Evolutionary conservation across 495 filamentous ascomycete species (phyloP), one percentile per base, ranked within the genome.

Genomic region (Penicillium herquei): DNA sequence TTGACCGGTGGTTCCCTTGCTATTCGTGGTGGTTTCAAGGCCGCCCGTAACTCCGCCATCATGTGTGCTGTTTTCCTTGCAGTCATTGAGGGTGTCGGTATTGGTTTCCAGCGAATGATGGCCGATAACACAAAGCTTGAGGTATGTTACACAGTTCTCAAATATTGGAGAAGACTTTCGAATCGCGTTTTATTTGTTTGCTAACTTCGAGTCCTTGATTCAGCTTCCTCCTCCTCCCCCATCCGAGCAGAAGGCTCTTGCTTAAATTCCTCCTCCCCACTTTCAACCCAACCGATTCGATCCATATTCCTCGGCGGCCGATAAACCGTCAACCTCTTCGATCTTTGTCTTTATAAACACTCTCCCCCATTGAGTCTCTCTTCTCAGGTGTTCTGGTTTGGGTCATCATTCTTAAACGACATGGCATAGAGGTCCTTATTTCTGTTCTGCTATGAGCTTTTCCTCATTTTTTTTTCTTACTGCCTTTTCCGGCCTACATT

Each of bases 61-160:
- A 91, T 91, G 64, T 97, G 94, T 69, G 94, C 91, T 40, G 89
- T 95, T 52, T 80, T 98, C 66, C 81, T 98, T 14, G 94, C 88
- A 9, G 93, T 98, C 42, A 98, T 98, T 57, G 94, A 98, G 73
- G 94, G 94, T 58, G 94, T 97, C 40, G 93, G 95, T 58, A 98
- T 98, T 65, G 94, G 90, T 12, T 91, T 98, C 79, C 90, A 96
- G 73, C 86, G 92, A 65, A 92, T 97, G 88, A 89, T 97, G 81
- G 92, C 95, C 6, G 89, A 92, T 40, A 87, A 88, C 68, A 96
- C 90, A 62, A 87, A 86, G 78, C 77, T 96, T 64, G 92, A 96
- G 73, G 85, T 89, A 61, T 49, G 66, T 17, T 33, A 3, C 32
- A 21, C 21, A 21, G 3, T 13, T 26, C 26, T 32, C 6, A 18